These are phyloP conservation scores for Colletotrichum sidae DNA, from an alignment of 2,329 filamentous ascomycete species.

Conservation along the genomic window DNA sequence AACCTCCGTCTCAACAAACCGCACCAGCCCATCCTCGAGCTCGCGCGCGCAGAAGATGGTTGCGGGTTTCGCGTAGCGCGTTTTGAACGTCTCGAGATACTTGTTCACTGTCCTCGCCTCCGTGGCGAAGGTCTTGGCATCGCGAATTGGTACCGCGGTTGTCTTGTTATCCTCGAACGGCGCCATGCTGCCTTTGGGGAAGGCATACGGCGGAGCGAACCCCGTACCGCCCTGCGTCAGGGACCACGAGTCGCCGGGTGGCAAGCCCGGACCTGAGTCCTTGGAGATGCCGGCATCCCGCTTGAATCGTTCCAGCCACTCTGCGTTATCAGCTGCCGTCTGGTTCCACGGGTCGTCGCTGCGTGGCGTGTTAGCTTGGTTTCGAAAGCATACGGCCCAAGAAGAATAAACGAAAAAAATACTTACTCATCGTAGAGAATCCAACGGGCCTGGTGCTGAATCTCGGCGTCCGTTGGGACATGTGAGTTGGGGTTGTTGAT, in stretches of 20 bases:
- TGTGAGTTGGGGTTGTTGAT: conserved; percentile 70
- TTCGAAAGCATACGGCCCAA: background rate
- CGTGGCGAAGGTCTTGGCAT: conserved; percentile 55
- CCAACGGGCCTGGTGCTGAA: conserved; percentile 74
- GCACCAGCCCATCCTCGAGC: conserved; percentile 65
- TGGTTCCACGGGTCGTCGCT: conserved; percentile 75
- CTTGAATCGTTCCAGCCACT: conserved; percentile 74
- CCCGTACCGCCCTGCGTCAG: conserved; percentile 63
- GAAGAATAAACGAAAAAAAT: background rate
- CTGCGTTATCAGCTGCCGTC: conserved; percentile 71
- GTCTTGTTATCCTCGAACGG: conserved; percentile 33
- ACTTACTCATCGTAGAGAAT: conserved; percentile 71
- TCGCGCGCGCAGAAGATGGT: conserved; percentile 69
- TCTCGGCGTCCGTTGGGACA: conserved; percentile 69
- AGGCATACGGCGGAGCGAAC: conserved; percentile 66
- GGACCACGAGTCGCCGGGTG: conserved; percentile 56
- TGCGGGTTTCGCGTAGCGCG: conserved; percentile 58
- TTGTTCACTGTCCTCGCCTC: conserved; percentile 59
- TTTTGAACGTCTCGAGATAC: conserved; percentile 58
- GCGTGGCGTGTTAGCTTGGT: conserved; percentile 37
- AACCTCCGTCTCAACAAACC: conserved; percentile 58
- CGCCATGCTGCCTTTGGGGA: conserved; percentile 51
- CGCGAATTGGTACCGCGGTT: conserved; percentile 47
- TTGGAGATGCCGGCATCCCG: conserved; percentile 64
- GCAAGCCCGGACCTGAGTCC: conserved; percentile 63